Conservation (phyloP, 352 stramenopile genomes). For the Pseudoperonospora humuli region DNA sequence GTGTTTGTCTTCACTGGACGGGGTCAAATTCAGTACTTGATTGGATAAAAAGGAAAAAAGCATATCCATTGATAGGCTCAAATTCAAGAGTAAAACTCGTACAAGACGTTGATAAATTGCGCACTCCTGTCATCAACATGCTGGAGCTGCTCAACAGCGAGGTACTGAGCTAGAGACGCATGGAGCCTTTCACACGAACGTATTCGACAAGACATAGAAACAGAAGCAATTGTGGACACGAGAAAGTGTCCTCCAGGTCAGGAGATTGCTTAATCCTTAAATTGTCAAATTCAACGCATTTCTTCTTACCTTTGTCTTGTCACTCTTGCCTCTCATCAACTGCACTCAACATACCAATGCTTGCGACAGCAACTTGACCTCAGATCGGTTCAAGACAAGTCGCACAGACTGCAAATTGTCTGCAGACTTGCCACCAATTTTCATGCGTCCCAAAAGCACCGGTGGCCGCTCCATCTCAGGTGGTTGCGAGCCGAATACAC, state of each 20-base stretch:
- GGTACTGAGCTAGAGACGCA: no score
- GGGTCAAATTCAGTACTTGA: conserved; percentile 9
- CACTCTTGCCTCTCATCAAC: background rate
- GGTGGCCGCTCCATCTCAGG: conserved; percentile 64
- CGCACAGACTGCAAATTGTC: conserved; percentile 15
- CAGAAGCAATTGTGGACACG: no score
- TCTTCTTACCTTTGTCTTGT: background rate
- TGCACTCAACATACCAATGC: conserved; percentile 30
- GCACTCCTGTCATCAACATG: no score
- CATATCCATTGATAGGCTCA: no score
- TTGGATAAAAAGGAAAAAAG: conserved; percentile 9
- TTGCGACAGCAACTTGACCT: conserved; percentile 39
- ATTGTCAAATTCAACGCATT: conserved; percentile 13
- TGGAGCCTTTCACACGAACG: no score
- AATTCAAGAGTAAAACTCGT: no score
- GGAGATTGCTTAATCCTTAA: no score
- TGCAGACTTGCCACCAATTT: conserved; percentile 15
- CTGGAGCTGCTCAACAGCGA: no score
- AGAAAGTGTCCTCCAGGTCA: no score
- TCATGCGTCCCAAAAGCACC: conserved; percentile 53
- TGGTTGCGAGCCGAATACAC: conserved; percentile 66
- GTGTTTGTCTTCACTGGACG: conserved; percentile 20
- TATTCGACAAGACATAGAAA: no score
- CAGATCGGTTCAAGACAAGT: conserved; percentile 39
- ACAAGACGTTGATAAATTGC: no score